Base-by-base conservation (phyloP, 2,329 filamentous ascomycete species). In the Hypoxylon sp. region DNA sequence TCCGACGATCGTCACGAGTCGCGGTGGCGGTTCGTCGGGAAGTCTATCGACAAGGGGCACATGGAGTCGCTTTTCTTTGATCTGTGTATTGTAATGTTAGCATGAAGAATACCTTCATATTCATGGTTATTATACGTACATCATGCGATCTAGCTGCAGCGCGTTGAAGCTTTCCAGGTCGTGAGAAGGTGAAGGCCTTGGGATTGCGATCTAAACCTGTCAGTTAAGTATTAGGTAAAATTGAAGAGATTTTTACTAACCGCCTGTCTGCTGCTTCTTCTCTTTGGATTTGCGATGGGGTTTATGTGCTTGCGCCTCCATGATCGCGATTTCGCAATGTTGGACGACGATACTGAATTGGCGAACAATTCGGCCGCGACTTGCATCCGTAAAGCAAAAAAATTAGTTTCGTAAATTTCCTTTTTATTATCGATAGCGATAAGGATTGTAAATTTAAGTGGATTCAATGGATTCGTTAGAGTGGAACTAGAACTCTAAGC, bases 11-110 rank as follows among this genome's bases (percentile, higher is more conserved):
- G 91, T 86, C 63, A 97, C 93, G 49, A 99, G 86, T 52, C 95
- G 85, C 51, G 94, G 94, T 17, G 94, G 92, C 11, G 94, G 89
- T 76, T 97, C 94, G 17, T 97, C 93, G 60, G 94, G 93, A 19
- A 97, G 79, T 62, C 95, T 87, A 78, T 99, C 94, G 75, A 97
- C 89, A 70, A 96, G 88, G 32, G 94, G 94, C 12, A 99, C 94
- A 79, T 99, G 95, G 27, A 97, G 81, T 52, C 93, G 85, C 75
- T 95, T 97, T 75, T 99, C 95, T 80, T 91, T 94, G 73, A 96
- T 86, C 88, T 92, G 44, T 13, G 9, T 17, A 17, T 4, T 44
- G 15, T 5, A 2, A 43, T 35, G 42, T 71, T 44, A 74, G 65
- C 27, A 61, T 19, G 55, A 54, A 6, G 8, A 6, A 5, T 15